Evolutionary conservation across 352 stramenopile species (phyloP).

Genomic region (Pythium dissotocum): DNA sequence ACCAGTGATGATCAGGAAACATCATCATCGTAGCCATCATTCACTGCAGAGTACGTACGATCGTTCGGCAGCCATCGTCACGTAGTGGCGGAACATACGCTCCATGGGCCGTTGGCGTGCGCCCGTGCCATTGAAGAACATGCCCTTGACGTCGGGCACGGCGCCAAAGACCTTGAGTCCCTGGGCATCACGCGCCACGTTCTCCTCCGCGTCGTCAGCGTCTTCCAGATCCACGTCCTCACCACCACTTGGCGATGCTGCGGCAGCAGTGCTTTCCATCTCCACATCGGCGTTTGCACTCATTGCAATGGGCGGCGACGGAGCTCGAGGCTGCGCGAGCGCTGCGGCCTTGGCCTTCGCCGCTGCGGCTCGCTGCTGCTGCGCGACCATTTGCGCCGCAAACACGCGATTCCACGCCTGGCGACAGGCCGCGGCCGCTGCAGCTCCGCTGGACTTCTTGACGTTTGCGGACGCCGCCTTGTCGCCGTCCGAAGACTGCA

Average conservation of each 20-base stretch:
- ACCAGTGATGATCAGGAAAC: background rate
- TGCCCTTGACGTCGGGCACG: slow-evolving; percentile 38
- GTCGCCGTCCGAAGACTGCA: slow-evolving; percentile 18
- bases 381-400: slow-evolving; percentile 19
- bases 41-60: slow-evolving; percentile 24
- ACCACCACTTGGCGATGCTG: slow-evolving; percentile 3
- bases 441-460: slow-evolving; percentile 4
- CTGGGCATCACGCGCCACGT: slow-evolving; percentile 10
- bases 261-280: slow-evolving; percentile 11
- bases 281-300: slow-evolving; percentile 19
- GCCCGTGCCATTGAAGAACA: slow-evolving; percentile 46
- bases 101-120: slow-evolving; percentile 47
- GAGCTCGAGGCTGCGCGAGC: background rate
- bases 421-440: slow-evolving; percentile 18
- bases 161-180: slow-evolving; percentile 43
- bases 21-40: background rate
- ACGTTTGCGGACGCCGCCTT: background rate
- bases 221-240: slow-evolving; percentile 27
- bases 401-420: slow-evolving; percentile 26
- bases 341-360: slow-evolving; percentile 6
- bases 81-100: slow-evolving; percentile 71
- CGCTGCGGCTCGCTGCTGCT: slow-evolving; percentile 15
- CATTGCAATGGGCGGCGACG: background rate
- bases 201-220: slow-evolving; percentile 18
- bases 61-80: slow-evolving; percentile 32